Percentiles rank a stretch among this genome's conserved stretches.
Conservation (phyloP, 768 basidiomycete species). For the Mycena galericulata region DNA sequence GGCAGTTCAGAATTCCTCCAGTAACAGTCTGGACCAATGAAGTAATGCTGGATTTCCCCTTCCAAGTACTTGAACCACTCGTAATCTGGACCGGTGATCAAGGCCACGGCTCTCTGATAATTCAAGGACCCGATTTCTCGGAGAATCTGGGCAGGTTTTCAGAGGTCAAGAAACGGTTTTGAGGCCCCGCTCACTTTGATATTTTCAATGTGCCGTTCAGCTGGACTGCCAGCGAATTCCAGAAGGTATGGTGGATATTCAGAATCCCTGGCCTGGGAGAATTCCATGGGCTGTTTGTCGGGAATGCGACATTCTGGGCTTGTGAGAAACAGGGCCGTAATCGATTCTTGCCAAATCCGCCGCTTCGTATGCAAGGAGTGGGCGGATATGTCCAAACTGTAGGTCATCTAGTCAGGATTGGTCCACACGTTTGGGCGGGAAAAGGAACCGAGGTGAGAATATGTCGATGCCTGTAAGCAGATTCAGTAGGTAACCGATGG, state of each 20-base stretch:
- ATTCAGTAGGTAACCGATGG: not conserved
- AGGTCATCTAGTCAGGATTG: not conserved
- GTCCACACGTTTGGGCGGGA: not conserved
- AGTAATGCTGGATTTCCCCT: constrained; percentile 65
- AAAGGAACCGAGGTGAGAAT: constrained; percentile 76
- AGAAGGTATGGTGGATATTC: constrained; percentile 80
- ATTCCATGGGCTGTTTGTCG: constrained; percentile 65
- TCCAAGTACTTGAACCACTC: constrained; percentile 60
- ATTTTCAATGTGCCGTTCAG: constrained; percentile 82
- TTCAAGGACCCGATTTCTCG: constrained; percentile 71
- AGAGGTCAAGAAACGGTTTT: not conserved
- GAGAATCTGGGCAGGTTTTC: constrained; percentile 64
- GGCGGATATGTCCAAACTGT: constrained; percentile 68
- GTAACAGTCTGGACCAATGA: constrained; percentile 79
- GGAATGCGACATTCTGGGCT: constrained; percentile 71
- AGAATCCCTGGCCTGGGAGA: constrained; percentile 65
- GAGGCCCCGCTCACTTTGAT: constrained; percentile 65
- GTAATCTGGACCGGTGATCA: constrained; percentile 60
- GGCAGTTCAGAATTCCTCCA: constrained; percentile 60
- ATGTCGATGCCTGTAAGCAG: constrained; percentile 73
- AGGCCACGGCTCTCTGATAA: constrained; percentile 65
- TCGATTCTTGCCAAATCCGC: constrained; percentile 85
- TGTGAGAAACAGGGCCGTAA: constrained; percentile 75
- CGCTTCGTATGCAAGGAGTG: constrained; percentile 72
- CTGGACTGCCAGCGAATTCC: constrained; percentile 70